Evolutionary conservation across 2,329 filamentous ascomycete species (phyloP).

Genomic region (Aspergillus flavus): DNA sequence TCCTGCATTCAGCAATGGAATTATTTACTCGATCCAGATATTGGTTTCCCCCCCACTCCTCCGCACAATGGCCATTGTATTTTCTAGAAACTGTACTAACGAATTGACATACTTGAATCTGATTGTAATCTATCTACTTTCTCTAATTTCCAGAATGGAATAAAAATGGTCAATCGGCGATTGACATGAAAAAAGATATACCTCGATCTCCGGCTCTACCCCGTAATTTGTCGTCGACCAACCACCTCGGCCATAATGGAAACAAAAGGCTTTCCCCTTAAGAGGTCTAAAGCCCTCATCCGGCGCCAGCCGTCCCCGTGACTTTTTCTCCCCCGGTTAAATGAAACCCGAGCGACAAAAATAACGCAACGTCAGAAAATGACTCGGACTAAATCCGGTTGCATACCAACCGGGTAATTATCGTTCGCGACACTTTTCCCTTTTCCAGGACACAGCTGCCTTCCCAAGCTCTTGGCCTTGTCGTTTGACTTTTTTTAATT

Average conservation of each 20-base stretch:
- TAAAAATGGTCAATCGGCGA: no score
- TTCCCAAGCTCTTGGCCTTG: not conserved
- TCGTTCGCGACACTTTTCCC: not conserved
- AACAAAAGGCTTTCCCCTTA: not conserved
- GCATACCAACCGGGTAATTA: not conserved
- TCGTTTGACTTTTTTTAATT: not conserved
- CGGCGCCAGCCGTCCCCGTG: slow-evolving; percentile 1
- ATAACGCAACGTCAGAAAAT: not conserved
- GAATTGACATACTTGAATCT: not conserved
- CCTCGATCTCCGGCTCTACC: not conserved
- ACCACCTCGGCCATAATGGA: slow-evolving; percentile 9
- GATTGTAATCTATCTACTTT: not conserved
- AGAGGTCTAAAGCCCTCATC: not conserved
- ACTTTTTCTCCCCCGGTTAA: not conserved
- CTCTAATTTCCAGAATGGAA: no score
- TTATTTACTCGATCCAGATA: not conserved
- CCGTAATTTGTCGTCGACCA: slow-evolving; percentile 4
- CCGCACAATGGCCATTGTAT: not conserved
- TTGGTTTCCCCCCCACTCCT: not conserved
- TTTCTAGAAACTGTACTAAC: not conserved
- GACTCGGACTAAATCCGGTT: slow-evolving; percentile 1
- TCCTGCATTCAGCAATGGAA: not conserved
- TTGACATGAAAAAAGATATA: no score
- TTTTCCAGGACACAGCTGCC: not conserved
- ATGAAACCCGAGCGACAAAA: not conserved